phyloP scores from a whole-genome alignment of 176 grass and related monocot species.

The Chloris gayana region DNA sequence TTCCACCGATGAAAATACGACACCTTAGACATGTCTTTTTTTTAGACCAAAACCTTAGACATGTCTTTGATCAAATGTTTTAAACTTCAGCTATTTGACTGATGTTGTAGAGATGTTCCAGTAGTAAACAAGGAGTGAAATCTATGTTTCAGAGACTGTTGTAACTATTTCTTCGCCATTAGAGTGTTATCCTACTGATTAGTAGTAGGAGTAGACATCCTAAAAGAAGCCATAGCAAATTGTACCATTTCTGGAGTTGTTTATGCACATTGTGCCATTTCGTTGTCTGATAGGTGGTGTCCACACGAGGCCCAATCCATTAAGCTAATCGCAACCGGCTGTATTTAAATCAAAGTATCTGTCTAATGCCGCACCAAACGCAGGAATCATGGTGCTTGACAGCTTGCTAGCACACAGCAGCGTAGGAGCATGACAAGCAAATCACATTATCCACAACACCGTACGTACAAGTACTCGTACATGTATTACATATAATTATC shows the following conservation, averaged over 20 bases:
- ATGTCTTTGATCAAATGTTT: too few species aligned
- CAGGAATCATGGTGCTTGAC: conserved; percentile 27
- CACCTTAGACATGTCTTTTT: too few species aligned
- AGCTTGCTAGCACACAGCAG: conserved; percentile 26
- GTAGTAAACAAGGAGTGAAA: neutral
- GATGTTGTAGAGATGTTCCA: neutral
- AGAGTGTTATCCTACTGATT: too few species aligned
- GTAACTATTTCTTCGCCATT: too few species aligned
- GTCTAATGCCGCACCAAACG: conserved; percentile 22
- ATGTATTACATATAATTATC: neutral
- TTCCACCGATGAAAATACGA: too few species aligned
- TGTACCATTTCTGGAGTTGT: conserved; percentile 11
- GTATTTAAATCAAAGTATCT: conserved; percentile 34
- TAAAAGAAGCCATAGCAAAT: neutral
- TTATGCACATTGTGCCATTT: conserved; percentile 10
- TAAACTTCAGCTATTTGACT: too few species aligned
- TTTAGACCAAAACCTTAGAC: too few species aligned
- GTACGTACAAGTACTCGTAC: conserved; percentile 30
- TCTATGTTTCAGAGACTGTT: neutral
- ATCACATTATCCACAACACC: conserved; percentile 6
- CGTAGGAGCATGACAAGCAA: neutral
- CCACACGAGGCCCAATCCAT: conserved; percentile 38
- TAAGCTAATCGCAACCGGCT: conserved; percentile 21
- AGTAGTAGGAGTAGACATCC: too few species aligned
- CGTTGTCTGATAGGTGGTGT: conserved; percentile 46